Conservation (phyloP, 2,329 filamentous ascomycete genomes). For the Emmonsiellopsis sp. region DNA sequence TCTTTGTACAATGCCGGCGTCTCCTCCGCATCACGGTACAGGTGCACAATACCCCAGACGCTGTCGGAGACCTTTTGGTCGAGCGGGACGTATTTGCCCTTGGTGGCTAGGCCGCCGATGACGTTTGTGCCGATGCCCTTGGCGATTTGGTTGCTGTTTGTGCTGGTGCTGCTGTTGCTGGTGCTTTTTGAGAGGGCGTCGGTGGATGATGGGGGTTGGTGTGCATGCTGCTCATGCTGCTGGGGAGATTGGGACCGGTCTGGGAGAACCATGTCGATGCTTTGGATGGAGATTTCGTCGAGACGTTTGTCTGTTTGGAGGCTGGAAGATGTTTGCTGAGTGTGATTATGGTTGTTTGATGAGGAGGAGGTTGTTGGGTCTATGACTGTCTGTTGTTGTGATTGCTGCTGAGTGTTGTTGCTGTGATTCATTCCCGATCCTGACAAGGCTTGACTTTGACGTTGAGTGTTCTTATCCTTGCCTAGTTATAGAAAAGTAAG, state of each 20-base stretch:
- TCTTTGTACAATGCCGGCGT: slow-evolving; percentile 46
- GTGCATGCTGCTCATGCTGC: slow-evolving; percentile 12
- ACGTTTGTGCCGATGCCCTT: slow-evolving; percentile 42
- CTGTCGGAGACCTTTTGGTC: slow-evolving; percentile 64
- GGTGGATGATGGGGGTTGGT: slow-evolving; percentile 25
- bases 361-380: not conserved
- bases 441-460: not conserved
- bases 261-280: slow-evolving; percentile 58
- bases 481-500: not conserved
- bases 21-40: slow-evolving; percentile 80
- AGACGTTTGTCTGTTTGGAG: slow-evolving; percentile 63
- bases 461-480: not conserved
- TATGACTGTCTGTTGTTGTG: not conserved
- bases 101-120: slow-evolving; percentile 63
- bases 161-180: slow-evolving; percentile 10
- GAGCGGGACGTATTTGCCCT: slow-evolving; percentile 66
- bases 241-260: slow-evolving; percentile 9
- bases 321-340: slow-evolving; percentile 9
- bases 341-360: slow-evolving; percentile 4
- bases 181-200: slow-evolving; percentile 19
- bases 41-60: slow-evolving; percentile 86
- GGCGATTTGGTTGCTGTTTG: slow-evolving; percentile 32
- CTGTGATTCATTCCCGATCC: not conserved
- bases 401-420: not conserved
- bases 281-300: slow-evolving; percentile 66